phyloP scores from a whole-genome alignment of 2,329 filamentous ascomycete genomes.

The Sphaceloma murrayae region DNA sequence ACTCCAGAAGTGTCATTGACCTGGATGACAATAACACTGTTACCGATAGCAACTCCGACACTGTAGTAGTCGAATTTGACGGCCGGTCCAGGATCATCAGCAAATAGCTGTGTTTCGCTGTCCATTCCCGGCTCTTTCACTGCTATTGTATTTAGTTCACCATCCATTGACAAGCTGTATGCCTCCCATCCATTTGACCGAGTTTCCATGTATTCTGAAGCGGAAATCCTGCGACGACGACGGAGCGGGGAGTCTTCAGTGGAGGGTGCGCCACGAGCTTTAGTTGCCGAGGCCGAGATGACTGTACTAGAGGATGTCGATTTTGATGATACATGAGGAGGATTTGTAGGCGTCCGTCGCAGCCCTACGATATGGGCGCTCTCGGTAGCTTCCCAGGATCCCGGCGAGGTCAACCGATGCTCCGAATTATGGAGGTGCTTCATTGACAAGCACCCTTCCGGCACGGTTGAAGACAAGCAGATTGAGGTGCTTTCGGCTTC shows the following conservation, averaged over 20 bases:
- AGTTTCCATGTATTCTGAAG: slow-evolving; percentile 1
- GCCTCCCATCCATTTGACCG: slow-evolving; percentile 42
- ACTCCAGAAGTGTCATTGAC: not conserved
- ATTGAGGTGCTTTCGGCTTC: not conserved
- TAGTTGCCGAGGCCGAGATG: slow-evolving; percentile 19
- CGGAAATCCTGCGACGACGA: slow-evolving; percentile 15
- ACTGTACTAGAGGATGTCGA: slow-evolving; percentile 27
- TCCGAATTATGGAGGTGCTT: too few relatives aligned
- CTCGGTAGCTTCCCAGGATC: slow-evolving; percentile 54
- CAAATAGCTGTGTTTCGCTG: not conserved
- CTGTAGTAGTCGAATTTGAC: not conserved
- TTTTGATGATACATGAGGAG: slow-evolving; percentile 21
- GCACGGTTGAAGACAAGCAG: slow-evolving; percentile 26
- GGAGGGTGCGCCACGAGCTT: too few relatives aligned
- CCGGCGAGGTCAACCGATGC: too few relatives aligned
- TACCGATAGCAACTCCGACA: slow-evolving; percentile 7
- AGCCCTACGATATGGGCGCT: slow-evolving; percentile 56
- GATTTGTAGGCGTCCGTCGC: slow-evolving; percentile 32
- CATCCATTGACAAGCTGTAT: slow-evolving; percentile 31
- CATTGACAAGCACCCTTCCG: too few relatives aligned
- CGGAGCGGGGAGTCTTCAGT: slow-evolving; percentile 17
- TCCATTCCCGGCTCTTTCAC: not conserved
- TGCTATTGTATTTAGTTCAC: slow-evolving; percentile 12
- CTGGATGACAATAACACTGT: slow-evolving; percentile 5
- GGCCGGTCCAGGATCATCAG: not conserved